Evolutionary conservation across 179 eudicot species (phyloP).

Genomic region (Patellifolia procumbens): DNA sequence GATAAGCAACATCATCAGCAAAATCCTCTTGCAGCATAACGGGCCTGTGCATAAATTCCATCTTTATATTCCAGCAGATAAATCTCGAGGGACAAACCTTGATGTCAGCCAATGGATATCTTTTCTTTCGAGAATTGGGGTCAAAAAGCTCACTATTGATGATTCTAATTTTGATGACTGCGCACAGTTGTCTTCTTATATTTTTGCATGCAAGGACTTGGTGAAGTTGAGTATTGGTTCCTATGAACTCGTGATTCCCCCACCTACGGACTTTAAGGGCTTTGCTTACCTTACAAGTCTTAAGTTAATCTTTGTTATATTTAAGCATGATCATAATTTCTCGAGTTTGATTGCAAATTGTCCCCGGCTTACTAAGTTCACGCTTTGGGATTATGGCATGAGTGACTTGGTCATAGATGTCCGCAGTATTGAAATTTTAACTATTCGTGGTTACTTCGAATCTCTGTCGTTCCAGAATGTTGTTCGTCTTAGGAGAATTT

Average conservation of each 20-base stretch:
- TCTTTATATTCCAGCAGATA: not conserved
- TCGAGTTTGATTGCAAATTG: no score
- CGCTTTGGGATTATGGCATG: no score
- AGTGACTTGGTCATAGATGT: no score
- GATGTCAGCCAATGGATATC: conserved; percentile 11
- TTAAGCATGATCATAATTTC: not conserved
- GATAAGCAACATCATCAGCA: not conserved
- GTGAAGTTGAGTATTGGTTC: not conserved
- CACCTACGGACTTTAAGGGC: not conserved
- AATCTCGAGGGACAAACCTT: not conserved
- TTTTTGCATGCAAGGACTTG: not conserved
- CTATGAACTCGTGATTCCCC: not conserved
- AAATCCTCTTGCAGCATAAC: conserved; percentile 17
- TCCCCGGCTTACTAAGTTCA: no score
- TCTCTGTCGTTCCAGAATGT: no score
- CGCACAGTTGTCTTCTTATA: not conserved
- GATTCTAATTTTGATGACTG: not conserved
- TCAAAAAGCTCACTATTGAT: not conserved
- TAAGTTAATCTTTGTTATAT: not conserved
- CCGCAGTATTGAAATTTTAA: no score
- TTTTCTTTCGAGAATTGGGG: conserved; percentile 10
- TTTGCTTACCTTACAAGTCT: not conserved
- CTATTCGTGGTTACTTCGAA: no score
- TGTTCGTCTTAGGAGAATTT: no score
- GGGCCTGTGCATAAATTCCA: conserved; percentile 8